These are phyloP conservation scores for Kazachstania sp. DNA, from an alignment of 1,139 yeast species.

Conservation along the genomic window DNA sequence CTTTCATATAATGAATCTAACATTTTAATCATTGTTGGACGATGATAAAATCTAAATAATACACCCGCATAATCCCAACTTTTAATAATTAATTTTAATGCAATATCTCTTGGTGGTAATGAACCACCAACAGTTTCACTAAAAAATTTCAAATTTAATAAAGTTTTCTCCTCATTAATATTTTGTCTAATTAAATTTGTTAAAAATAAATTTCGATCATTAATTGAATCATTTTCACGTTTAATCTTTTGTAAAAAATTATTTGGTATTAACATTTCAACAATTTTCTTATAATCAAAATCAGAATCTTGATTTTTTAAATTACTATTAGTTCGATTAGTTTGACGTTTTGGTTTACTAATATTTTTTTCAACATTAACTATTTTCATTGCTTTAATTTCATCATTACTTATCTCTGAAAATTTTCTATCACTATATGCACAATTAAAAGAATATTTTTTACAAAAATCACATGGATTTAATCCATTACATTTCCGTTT, in stretches of 20 bases:
- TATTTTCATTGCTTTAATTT: conserved; percentile 31
- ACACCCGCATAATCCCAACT: conserved; percentile 87
- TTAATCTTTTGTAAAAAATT: conserved; percentile 7
- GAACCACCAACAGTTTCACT: not conserved
- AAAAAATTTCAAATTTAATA: conserved; percentile 8
- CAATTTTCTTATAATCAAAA: conserved; percentile 9
- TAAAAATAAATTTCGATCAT: conserved; percentile 6
- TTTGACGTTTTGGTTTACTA: not conserved
- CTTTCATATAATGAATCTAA: conserved; percentile 53
- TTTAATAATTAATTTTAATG: conserved; percentile 59
- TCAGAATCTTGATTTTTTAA: conserved; percentile 2
- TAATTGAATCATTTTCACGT: not conserved
- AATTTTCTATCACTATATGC: conserved; percentile 39
- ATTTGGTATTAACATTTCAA: conserved; percentile 8
- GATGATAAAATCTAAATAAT: conserved; percentile 72
- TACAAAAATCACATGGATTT: conserved; percentile 80
- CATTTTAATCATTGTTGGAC: conserved; percentile 64
- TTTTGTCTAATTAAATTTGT: conserved; percentile 3
- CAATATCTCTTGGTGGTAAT: conserved; percentile 65
- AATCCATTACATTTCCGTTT: conserved; percentile 86
- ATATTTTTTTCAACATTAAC: conserved; percentile 10
- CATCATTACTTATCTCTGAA: not conserved
- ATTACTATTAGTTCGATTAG: not conserved
- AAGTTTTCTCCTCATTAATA: conserved; percentile 4
- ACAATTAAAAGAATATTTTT: conserved; percentile 65